phyloP scores from a whole-genome alignment of 2,329 filamentous ascomycete species.

The Fusarium nodosum region DNA sequence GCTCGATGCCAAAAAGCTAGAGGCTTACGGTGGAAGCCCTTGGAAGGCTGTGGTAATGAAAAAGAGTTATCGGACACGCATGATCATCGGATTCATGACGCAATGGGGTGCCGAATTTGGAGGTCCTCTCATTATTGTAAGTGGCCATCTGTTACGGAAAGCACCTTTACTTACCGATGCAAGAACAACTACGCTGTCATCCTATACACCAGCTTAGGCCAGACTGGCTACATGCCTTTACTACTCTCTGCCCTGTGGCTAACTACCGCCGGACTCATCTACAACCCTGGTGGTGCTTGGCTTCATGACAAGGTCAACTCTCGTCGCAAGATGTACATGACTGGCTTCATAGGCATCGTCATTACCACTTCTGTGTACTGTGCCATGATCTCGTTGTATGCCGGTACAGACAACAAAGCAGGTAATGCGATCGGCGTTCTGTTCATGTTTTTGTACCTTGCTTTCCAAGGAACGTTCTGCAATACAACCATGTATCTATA shows the following conservation, averaged over 20 bases:
- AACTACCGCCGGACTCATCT: conserved; percentile 63
- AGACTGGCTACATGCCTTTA: conserved; percentile 58
- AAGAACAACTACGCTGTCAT: conserved; percentile 61
- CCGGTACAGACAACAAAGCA: conserved; percentile 55
- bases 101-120: conserved; percentile 67
- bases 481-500: conserved; percentile 59
- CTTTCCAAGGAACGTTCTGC: conserved; percentile 61
- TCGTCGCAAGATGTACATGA: conserved; percentile 61
- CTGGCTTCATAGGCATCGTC: conserved; percentile 58
- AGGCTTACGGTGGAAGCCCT: conserved; percentile 55
- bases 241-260: conserved; percentile 58
- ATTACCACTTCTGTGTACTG: conserved; percentile 54
- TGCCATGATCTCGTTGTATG: conserved; percentile 55
- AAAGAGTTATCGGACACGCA: conserved; percentile 63
- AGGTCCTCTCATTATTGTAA: conserved; percentile 65
- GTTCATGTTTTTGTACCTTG: conserved; percentile 62
- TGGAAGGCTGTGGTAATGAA: conserved; percentile 63
- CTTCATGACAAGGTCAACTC: conserved; percentile 63
- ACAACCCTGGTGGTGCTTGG: conserved; percentile 62
- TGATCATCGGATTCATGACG: conserved; percentile 65
- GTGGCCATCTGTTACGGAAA: conserved; percentile 9
- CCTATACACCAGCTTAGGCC: conserved; percentile 57
- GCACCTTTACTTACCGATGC: fast-evolving
- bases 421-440: conserved; percentile 59
- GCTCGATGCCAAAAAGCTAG: conserved; percentile 59